Evolutionary conservation across 2,329 filamentous ascomycete species (phyloP).

Genomic region (Colletotrichum aenigma): DNA sequence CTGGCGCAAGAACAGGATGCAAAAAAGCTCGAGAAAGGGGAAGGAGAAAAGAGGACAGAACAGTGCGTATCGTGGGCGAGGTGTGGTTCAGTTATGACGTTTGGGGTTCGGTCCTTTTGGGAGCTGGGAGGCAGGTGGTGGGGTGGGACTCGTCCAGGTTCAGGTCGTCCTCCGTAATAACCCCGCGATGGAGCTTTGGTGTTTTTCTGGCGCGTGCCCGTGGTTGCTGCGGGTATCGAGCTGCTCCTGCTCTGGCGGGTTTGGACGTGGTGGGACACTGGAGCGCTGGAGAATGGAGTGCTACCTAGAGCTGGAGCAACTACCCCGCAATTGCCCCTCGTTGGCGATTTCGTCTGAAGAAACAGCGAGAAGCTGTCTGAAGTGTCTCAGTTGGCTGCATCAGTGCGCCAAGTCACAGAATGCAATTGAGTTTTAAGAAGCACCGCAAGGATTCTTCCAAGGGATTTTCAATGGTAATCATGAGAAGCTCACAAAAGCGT

Average conservation of each 20-base stretch:
- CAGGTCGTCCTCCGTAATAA: neutral
- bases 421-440: neutral
- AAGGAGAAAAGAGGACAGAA: neutral
- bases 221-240: neutral
- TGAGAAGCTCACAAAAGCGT: neutral
- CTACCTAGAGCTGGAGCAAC: neutral
- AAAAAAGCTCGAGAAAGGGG: neutral
- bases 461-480: accelerated
- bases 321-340: constrained; percentile 23
- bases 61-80: neutral
- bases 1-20: neutral
- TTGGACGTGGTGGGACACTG: neutral
- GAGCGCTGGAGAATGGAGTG: neutral
- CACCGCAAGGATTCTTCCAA: neutral
- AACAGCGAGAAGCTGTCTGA: neutral
- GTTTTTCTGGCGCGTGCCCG: constrained; percentile 9
- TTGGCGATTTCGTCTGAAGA: neutral
- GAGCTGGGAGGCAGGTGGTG: neutral
- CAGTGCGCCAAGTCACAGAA: neutral
- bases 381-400: neutral
- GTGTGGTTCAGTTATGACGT: constrained; percentile 7
- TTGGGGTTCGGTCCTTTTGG: constrained; percentile 3
- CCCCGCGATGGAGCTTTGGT: constrained; percentile 21
- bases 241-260: neutral
- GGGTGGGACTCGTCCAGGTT: neutral